Base-by-base conservation (phyloP, 2,329 filamentous ascomycete genomes). In the Nakataea oryzae region DNA sequence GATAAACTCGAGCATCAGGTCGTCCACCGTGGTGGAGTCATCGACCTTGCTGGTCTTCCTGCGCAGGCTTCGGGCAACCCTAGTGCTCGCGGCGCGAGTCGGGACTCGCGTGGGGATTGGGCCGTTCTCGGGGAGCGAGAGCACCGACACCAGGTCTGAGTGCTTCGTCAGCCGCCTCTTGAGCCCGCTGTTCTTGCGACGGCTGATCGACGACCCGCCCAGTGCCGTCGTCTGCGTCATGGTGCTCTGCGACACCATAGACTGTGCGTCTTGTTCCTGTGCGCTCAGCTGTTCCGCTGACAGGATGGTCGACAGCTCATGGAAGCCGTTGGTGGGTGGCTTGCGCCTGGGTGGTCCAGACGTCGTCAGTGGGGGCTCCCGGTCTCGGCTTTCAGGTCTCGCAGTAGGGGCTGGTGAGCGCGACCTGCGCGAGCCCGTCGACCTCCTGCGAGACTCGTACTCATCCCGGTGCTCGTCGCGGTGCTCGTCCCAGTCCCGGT, bases 131-230 rank as follows among this genome's bases (percentile, higher is more conserved):
- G 88, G 86, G 63, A 91, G 76, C 0, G 93, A 97, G 11, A 99
- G 79, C 3, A 96, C 91, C 0, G 95, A 97, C 54, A 99, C 91
- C 28, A 99, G 80, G 73, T 99, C 95, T 21, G 92, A 92, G 74
- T 97, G 93, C 63, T 90, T 96, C 4, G 93, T 96, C 54, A 96
- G 81, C 64, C 89, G 86, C 65, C 91, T 84, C 72, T 89, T 91
- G 41, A 91, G 76, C 56, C 79, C 81, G 81, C 74, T 24, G 14
- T 61, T 27, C 59, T 54, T 56, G n/a, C n/a, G 30, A n/a, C 29
- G 27, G 27, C 59, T 55, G 59, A 28, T 24, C 50, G 30, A 30
- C 29, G 47, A 34, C 29, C 50, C 24, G 75, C 79, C 81, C 62
- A 81, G 69, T 41, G 73, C 72, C 9, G 81, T 81, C 12, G 78